Evolutionary conservation across 495 filamentous ascomycete genomes (phyloP).

Genomic region (Penicillium lividum): DNA sequence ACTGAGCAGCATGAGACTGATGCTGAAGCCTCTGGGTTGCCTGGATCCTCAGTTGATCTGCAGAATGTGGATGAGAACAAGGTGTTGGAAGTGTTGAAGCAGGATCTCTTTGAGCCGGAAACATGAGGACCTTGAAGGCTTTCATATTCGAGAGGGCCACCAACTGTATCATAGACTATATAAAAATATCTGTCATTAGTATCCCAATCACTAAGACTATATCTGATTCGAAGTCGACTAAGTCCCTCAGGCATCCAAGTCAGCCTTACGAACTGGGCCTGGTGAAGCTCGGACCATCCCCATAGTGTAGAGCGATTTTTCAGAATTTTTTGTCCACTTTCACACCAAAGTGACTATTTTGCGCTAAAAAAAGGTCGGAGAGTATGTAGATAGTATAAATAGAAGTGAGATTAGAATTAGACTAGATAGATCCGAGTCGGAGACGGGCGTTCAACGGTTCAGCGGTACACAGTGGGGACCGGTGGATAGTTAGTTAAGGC

Average conservation of each 20-base stretch:
- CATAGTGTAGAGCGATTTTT: conserved; percentile 7
- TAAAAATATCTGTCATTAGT: neutral
- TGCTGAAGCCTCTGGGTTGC: conserved; percentile 10
- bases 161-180: neutral
- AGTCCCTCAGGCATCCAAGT: neutral
- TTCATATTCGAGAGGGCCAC: neutral
- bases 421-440: neutral
- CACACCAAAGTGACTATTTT: neutral
- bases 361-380: neutral
- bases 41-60: conserved; percentile 24
- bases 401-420: neutral
- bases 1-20: conserved; percentile 15
- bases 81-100: conserved; percentile 42
- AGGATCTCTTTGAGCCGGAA: conserved; percentile 37
- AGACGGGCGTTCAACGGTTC: neutral
- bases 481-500: neutral
- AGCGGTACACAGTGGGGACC: neutral
- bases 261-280: neutral
- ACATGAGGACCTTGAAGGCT: neutral
- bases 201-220: neutral
- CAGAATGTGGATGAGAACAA: conserved; percentile 38
- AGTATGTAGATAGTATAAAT: neutral
- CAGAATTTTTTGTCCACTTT: neutral
- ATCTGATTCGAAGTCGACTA: neutral
- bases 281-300: conserved; percentile 1